Evolutionary conservation across 192 early-diverging fungal species (phyloP), one percentile per base, ranked within the genome.

Genomic region (Backusella australiensis): DNA sequence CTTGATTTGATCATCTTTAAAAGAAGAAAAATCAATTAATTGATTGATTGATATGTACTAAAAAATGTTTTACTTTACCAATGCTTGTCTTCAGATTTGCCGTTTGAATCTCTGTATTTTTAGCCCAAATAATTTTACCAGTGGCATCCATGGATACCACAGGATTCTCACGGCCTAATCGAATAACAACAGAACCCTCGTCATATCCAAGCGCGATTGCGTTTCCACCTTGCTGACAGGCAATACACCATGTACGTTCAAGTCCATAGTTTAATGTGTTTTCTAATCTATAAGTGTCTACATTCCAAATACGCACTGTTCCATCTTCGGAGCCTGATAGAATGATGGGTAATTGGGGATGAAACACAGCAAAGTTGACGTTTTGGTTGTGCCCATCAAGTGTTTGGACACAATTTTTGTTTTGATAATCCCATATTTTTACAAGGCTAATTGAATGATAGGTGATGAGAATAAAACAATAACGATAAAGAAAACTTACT

Each of bases 371-470:
- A 63, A 94, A 90, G 14, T 90, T 94, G 6, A 97, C 96, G 78
- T 99, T 98, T 69, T 98, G 92, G 6, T 93, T 87, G 84, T 99
- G 98, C 12, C 97, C 98, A 83, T 98, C 96, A 68, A 99, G 89
- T 6, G 97, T 99, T 84, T 97, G 96, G n/a, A 99, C 96, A 82
- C 97, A 99, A n/a, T 95, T 95, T 85, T 97, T 98, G 90, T 98
- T 99, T 81, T 99, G 97, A 83, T 99, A 99, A 82, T 99, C 98
- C 98, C 98, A 99, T 41, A 99, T 92, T 72, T 97, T 98, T 77
- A 95, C 90, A 36, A 90, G 72, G 39, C 69, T 71, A 23, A 29
- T 12, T 12, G 19, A n/a, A 23, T 32, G 32, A 32, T n/a, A 69
- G 2, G 32, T 4, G 32, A 32, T 15, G 14, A 21, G 7, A 39